Percentiles rank a stretch among this genome's conserved stretches.
These are phyloP conservation scores for Colletotrichum filicis DNA, from an alignment of 2,329 filamentous ascomycete species.

Conservation along the genomic window DNA sequence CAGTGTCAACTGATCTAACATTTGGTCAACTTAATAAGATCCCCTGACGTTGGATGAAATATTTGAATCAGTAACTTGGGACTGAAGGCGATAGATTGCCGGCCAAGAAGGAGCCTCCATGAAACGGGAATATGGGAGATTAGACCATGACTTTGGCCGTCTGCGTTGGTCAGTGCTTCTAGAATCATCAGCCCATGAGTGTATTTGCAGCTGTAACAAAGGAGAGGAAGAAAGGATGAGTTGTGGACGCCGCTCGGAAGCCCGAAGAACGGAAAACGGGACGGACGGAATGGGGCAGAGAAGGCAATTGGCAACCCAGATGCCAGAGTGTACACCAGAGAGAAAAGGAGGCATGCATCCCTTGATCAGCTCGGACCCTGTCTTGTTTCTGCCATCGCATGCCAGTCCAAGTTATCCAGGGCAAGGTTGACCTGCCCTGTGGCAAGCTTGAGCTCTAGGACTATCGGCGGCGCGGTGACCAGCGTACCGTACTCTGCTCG, in stretches of 20 bases:
- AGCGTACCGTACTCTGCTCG: background rate
- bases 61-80: background rate
- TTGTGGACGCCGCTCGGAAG: background rate
- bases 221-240: background rate
- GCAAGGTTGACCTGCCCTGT: background rate
- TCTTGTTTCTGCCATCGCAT: slow-evolving; percentile 4
- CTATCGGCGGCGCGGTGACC: slow-evolving; percentile 1
- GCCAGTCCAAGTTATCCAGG: slow-evolving; percentile 9
- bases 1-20: slow-evolving; percentile 1
- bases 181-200: background rate
- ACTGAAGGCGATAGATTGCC: background rate
- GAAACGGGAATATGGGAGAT: slow-evolving; percentile 15
- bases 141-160: slow-evolving; percentile 7
- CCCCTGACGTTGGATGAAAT: background rate
- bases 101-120: background rate
- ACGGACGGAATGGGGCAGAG: background rate
- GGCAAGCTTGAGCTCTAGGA: background rate
- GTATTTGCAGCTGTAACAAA: slow-evolving; percentile 3
- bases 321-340: background rate
- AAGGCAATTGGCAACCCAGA: background rate
- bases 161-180: slow-evolving; percentile 16
- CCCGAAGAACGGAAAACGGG: background rate
- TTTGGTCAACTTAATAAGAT: background rate
- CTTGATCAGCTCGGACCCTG: slow-evolving; percentile 11
- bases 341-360: slow-evolving; percentile 26